Percentiles rank a stretch among this genome's conserved stretches.
phyloP scores from a whole-genome alignment of 371 early-diverging fungal species.

The Apophysomyces trapeziformis region DNA sequence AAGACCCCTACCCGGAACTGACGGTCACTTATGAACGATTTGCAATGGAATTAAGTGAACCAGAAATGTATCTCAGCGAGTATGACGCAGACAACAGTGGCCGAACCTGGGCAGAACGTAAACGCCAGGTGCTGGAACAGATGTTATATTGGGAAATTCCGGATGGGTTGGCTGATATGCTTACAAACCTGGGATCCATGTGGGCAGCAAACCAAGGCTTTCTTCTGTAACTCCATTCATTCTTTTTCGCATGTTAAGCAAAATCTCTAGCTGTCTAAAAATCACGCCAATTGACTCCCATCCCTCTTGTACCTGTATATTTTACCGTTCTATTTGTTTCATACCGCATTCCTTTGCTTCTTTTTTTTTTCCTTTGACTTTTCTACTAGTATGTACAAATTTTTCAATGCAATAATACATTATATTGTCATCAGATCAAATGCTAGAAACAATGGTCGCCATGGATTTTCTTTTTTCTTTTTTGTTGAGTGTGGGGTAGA shows the following conservation, averaged over 20 bases:
- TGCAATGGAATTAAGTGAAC: slow-evolving; percentile 44
- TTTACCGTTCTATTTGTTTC: neutral
- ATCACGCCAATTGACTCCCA: neutral
- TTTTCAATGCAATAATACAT: slow-evolving; percentile 1
- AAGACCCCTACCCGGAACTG: slow-evolving; percentile 30
- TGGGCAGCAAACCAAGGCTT: slow-evolving; percentile 47
- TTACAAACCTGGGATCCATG: slow-evolving; percentile 28
- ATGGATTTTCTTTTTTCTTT: neutral
- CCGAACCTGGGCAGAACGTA: slow-evolving; percentile 19
- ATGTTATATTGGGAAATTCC: slow-evolving; percentile 46
- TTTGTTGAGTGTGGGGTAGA: neutral
- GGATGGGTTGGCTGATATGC: slow-evolving; percentile 31
- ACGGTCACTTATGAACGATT: slow-evolving; percentile 37
- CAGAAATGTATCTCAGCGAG: slow-evolving; percentile 18
- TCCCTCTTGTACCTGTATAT: slow-evolving; percentile 1
- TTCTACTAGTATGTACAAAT: neutral
- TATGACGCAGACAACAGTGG: slow-evolving; percentile 13
- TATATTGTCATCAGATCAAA: neutral
- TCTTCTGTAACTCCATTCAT: neutral
- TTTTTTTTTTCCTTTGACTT: neutral
- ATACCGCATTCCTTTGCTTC: neutral
- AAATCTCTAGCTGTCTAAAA: neutral
- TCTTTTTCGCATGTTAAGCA: neutral
- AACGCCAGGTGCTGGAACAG: slow-evolving; percentile 28
- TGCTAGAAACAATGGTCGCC: neutral